Evolutionary conservation across 2,329 filamentous ascomycete species (phyloP).

Genomic region (Talaromyces sp.): DNA sequence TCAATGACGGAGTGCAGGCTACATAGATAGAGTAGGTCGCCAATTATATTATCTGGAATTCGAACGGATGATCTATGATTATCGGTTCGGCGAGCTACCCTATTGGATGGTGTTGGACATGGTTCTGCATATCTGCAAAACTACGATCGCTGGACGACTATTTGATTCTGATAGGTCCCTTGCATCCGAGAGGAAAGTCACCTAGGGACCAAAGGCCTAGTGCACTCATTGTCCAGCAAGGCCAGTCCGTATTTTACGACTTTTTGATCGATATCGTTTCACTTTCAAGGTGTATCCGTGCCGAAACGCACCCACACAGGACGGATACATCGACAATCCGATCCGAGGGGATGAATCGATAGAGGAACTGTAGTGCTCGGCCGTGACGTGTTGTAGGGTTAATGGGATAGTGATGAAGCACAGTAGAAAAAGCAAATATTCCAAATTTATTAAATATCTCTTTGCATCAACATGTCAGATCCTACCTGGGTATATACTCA

Average conservation of each 20-base stretch:
- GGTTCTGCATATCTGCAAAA: not conserved
- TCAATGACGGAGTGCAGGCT: not conserved
- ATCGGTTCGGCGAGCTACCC: not conserved
- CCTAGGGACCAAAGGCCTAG: not conserved
- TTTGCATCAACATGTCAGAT: too few species aligned
- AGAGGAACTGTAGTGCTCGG: not conserved
- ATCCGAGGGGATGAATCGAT: not conserved
- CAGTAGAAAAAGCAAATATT: not conserved
- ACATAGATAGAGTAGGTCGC: not conserved
- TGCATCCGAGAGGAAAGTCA: not conserved
- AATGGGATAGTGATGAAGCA: not conserved
- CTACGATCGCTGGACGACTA: not conserved
- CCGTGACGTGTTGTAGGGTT: not conserved
- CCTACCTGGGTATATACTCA: not conserved
- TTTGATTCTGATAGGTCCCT: not conserved
- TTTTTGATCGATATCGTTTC: not conserved
- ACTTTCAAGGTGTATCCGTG: not conserved
- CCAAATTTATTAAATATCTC: too few species aligned
- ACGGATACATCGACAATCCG: not conserved
- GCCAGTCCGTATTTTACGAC: too few species aligned
- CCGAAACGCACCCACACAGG: not conserved
- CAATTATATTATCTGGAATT: not conserved
- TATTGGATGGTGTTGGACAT: not conserved
- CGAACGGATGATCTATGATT: not conserved
- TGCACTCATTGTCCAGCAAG: not conserved